Conservation (phyloP, 495 filamentous ascomycete species). For the Tuber calosporum region DNA sequence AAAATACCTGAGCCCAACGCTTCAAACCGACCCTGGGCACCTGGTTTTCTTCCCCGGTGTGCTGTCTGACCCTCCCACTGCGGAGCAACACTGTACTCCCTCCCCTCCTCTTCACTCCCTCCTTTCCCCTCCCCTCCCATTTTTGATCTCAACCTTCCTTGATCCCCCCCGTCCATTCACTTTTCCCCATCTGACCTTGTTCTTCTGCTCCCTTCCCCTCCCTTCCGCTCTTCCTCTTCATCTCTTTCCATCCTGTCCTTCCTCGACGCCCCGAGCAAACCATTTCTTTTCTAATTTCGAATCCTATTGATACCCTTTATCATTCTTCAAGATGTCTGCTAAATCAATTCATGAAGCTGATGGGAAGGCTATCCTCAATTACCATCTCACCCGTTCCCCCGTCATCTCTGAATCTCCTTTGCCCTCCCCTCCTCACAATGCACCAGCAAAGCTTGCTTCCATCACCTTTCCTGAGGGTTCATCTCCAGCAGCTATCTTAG, state of each 20-base stretch:
- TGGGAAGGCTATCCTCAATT: slow-evolving; percentile 99
- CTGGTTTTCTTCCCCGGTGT: slow-evolving; percentile 8
- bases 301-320: slow-evolving; percentile 21
- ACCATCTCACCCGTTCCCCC: slow-evolving; percentile 96
- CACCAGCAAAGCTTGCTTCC: slow-evolving; percentile 80
- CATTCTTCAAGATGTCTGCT: slow-evolving; percentile 70
- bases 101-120: slow-evolving; percentile 9
- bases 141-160: slow-evolving; percentile 7
- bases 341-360: slow-evolving; percentile 98
- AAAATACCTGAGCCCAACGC: slow-evolving; percentile 34
- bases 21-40: slow-evolving; percentile 16
- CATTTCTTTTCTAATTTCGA: slow-evolving; percentile 27
- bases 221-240: slow-evolving; percentile 23
- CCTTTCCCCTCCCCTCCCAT: slow-evolving; percentile 10
- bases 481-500: slow-evolving; percentile 72
- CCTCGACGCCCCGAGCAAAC: neutral
- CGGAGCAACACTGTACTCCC: slow-evolving; percentile 23
- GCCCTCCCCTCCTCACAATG: slow-evolving; percentile 81
- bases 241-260: slow-evolving; percentile 6
- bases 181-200: neutral
- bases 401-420: slow-evolving; percentile 98
- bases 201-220: slow-evolving; percentile 22
- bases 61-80: slow-evolving; percentile 31
- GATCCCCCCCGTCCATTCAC: neutral
- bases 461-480: slow-evolving; percentile 88